Conservation (phyloP, 805 yeast species). For the Sugiyamaella qingdaonensis region DNA sequence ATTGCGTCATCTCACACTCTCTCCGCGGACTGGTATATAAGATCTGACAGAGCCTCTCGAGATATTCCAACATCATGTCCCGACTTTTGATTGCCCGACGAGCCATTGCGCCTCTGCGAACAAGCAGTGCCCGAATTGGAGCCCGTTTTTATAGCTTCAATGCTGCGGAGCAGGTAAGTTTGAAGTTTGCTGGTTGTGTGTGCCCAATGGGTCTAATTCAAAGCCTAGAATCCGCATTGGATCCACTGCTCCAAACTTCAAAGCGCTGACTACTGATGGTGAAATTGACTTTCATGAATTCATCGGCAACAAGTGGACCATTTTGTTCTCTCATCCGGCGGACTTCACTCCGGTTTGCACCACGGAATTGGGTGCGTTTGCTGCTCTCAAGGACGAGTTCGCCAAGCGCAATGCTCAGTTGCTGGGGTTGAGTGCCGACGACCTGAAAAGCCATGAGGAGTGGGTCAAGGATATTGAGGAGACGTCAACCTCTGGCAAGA, state of each 20-base stretch:
- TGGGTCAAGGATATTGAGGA: constrained; percentile 94
- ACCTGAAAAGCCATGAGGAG: constrained; percentile 67
- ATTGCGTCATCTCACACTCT: constrained; percentile 1
- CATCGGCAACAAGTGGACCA: constrained; percentile 82
- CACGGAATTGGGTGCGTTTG: constrained; percentile 92
- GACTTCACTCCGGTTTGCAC: constrained; percentile 97
- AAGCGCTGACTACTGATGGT: constrained; percentile 78
- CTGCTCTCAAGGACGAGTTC: constrained; percentile 83
- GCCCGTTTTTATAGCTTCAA: constrained; percentile 9
- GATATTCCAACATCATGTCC: background rate
- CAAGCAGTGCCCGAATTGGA: background rate
- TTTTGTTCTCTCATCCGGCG: constrained; percentile 90
- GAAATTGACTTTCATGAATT: constrained; percentile 81
- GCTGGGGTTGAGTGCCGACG: constrained; percentile 87
- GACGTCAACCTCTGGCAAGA: constrained; percentile 60
- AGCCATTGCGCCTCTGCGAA: background rate
- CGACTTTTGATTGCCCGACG: background rate
- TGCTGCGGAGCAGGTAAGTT: constrained; percentile 13
- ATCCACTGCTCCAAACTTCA: constrained; percentile 82
- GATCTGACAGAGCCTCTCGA: background rate
- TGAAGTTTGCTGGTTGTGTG: background rate
- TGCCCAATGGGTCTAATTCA: constrained; percentile 13
- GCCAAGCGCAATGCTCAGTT: constrained; percentile 79
- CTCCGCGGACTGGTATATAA: background rate
- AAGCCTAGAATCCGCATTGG: constrained; percentile 65